Evolutionary conservation across 2,329 filamentous ascomycete species (phyloP).

Genomic region (Didymellaceae sp.): DNA sequence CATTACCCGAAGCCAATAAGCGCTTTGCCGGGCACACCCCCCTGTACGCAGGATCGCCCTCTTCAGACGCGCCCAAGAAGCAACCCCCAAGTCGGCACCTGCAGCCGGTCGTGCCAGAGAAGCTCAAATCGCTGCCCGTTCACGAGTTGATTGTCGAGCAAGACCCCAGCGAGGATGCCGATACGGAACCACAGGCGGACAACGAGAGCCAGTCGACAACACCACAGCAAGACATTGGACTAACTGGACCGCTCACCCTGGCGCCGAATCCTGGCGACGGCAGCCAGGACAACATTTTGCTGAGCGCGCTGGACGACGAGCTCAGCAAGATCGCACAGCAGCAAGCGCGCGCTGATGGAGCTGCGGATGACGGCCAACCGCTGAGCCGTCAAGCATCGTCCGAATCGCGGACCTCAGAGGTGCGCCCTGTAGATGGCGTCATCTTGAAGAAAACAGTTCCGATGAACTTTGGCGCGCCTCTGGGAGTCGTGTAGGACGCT

Average conservation of each 20-base stretch:
- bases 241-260: conserved; percentile 43
- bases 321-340: conserved; percentile 35
- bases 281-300: conserved; percentile 36
- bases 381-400: conserved; percentile 33
- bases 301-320: conserved; percentile 36
- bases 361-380: conserved; percentile 25
- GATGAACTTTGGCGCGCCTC: conserved; percentile 45
- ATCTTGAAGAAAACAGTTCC: conserved; percentile 41
- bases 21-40: conserved; percentile 49
- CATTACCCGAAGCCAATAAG: conserved; percentile 43
- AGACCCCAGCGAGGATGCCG: conserved; percentile 13
- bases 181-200: conserved; percentile 6
- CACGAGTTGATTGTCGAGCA: conserved; percentile 19
- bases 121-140: conserved; percentile 20
- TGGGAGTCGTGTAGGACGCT: conserved; percentile 37
- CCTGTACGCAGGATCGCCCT: conserved; percentile 27
- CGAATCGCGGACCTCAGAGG: conserved; percentile 27
- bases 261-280: conserved; percentile 42
- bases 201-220: conserved; percentile 23
- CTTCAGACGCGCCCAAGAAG: conserved; percentile 4
- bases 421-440: conserved; percentile 42
- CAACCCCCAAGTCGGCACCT: conserved; percentile 15
- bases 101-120: conserved; percentile 3
- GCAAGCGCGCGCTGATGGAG: conserved; percentile 23
- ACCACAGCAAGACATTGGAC: conserved; percentile 29